These are phyloP conservation scores for Teunomyces barrocoloradensis DNA, from an alignment of 805 yeast genomes.

Conservation along the genomic window DNA sequence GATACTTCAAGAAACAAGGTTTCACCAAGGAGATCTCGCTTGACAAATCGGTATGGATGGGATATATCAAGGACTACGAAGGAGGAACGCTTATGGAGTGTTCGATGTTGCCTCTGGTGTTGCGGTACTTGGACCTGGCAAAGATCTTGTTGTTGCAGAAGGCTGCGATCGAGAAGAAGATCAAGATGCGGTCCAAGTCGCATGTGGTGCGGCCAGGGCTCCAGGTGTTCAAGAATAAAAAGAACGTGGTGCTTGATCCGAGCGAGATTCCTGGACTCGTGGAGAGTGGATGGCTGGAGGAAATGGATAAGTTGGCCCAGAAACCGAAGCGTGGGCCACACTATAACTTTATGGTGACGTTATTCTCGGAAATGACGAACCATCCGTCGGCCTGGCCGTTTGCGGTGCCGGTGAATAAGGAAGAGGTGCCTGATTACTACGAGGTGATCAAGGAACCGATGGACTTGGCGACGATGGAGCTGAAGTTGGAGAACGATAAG, in stretches of 20 bases:
- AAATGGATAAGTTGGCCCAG: conserved; percentile 95
- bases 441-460: conserved; percentile 96
- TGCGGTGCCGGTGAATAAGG: conserved; percentile 85
- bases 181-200: conserved; percentile 72
- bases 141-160: conserved; percentile 84
- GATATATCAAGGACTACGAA: conserved; percentile 97
- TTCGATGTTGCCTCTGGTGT: conserved; percentile 79
- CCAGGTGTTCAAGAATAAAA: conserved; percentile 55
- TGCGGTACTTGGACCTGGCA: conserved; percentile 81
- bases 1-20: conserved; percentile 97
- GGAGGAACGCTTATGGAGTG: conserved; percentile 99
- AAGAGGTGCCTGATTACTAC: conserved; percentile 95
- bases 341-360: conserved; percentile 86
- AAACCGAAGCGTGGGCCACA: conserved; percentile 94
- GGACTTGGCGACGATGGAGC: conserved; percentile 96
- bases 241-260: conserved; percentile 63
- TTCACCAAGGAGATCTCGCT: conserved; percentile 92
- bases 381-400: conserved; percentile 99
- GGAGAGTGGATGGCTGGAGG: conserved; percentile 98
- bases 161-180: conserved; percentile 86
- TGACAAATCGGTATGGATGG: conserved; percentile 91
- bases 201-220: conserved; percentile 83
- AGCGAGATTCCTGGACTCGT: conserved; percentile 79
- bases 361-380: conserved; percentile 83
- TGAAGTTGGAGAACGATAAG: conserved; percentile 84